Evolutionary conservation across 257 asterid species (phyloP), one percentile per base, ranked within the genome.

Genomic region (Phtheirospermum japonicum): DNA sequence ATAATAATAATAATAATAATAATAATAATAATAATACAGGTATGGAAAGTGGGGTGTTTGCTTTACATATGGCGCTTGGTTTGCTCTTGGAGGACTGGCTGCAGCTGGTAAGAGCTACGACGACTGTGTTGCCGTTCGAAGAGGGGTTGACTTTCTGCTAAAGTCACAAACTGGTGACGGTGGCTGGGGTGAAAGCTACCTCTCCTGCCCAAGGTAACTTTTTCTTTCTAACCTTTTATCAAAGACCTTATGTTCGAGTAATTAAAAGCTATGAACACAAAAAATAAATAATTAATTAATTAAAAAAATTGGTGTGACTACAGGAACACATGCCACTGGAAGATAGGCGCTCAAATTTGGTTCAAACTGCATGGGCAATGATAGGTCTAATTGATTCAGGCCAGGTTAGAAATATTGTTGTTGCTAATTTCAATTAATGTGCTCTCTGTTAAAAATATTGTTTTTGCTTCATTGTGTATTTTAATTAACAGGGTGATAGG

Each of bases 161-260:
- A 73, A 66, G 49, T 63, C 87, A 63, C 97, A 89, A 52, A 80
- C 71, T 10, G 77, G 63, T 3, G 79, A 87, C 70, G 97, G 97
- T 45, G 95, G 95, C 14, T 87, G 97, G 97, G 89, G 97, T 3
- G 95, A 89, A 73, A 89, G 97, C 82, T 89, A 79, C 64, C 82
- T 79, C 17, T 89, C 94, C 14, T 83, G 94, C 58, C 84, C 89
- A 87, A 79, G 95, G 97, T 89, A 59, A 42, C 12, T 1, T 30
- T 6, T 45, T 65, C 52, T 13, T 28, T 12, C 13, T 23, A 10
- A 12, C 58, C 1, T 13, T 49, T 17, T 48, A 48, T 19, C 12
- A 20, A 51, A 51, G 7, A 51, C 7, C 30, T 7, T 18, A 18
- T n/a, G 49, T 12, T 42, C n/a, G n/a, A 42, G 17, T 3, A 42